These are phyloP conservation scores for Torulaspora delbrueckii DNA, from an alignment of 805 yeast genomes.

Conservation along the genomic window DNA sequence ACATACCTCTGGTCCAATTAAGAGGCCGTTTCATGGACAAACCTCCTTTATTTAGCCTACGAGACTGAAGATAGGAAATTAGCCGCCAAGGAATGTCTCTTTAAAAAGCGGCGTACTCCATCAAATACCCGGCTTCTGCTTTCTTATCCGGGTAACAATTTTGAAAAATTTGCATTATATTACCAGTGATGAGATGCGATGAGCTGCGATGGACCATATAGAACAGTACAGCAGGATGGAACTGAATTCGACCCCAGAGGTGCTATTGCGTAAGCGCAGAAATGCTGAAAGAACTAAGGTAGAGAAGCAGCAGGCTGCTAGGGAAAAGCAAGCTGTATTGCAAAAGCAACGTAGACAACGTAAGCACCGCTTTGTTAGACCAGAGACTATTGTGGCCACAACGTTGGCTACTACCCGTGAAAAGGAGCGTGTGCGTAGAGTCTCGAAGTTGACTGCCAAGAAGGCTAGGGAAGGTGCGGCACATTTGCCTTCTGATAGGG, in stretches of 20 bases:
- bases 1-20: too few species aligned
- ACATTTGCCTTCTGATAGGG: constrained; percentile 32
- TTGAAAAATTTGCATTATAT: constrained; percentile 3
- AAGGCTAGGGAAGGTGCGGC: constrained; percentile 26
- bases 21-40: too few species aligned
- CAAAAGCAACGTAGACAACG: constrained; percentile 42
- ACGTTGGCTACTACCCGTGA: constrained; percentile 64
- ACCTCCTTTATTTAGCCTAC: not conserved
- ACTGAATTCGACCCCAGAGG: constrained; percentile 53
- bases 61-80: not conserved
- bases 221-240: not conserved
- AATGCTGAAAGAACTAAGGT: constrained; percentile 67
- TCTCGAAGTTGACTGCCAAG: constrained; percentile 48
- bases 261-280: constrained; percentile 72
- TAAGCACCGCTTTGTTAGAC: constrained; percentile 59
- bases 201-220: constrained; percentile 17
- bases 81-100: not conserved
- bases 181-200: constrained; percentile 9
- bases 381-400: constrained; percentile 67
- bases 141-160: not conserved
- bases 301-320: constrained; percentile 65
- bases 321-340: constrained; percentile 44
- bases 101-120: too few species aligned
- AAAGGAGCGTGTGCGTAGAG: constrained; percentile 59
- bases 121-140: not conserved